Evolutionary conservation across 2,329 filamentous ascomycete genomes (phyloP).

Genomic region (Esteya vermicola): DNA sequence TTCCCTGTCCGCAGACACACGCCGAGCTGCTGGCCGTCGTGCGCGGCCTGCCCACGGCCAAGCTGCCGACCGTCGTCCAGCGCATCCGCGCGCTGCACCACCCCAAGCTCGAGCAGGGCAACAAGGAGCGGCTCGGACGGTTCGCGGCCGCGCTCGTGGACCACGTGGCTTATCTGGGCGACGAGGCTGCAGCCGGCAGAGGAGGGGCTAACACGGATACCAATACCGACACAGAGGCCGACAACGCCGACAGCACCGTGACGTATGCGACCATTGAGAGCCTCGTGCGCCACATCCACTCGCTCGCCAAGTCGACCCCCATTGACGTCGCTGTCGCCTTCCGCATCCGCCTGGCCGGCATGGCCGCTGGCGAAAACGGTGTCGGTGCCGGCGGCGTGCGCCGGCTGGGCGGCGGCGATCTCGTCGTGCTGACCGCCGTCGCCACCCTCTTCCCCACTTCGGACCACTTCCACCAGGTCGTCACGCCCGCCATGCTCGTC

Average conservation of each 20-base stretch:
- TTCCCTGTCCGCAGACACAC: constrained; percentile 68
- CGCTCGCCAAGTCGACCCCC: constrained; percentile 74
- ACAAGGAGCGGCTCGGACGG: constrained; percentile 65
- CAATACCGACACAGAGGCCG: background rate
- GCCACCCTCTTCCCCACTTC: constrained; percentile 83
- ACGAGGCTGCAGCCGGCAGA: constrained; percentile 17
- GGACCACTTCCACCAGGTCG: constrained; percentile 92
- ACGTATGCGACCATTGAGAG: constrained; percentile 36
- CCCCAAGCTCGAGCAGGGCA: constrained; percentile 67
- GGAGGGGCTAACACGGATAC: background rate
- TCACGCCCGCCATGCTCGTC: constrained; percentile 78
- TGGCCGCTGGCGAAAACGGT: constrained; percentile 20
- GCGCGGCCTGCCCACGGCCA: constrained; percentile 43
- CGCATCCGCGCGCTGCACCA: constrained; percentile 87
- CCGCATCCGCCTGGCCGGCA: constrained; percentile 53
- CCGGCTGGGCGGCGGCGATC: constrained; percentile 53
- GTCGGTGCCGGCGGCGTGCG: too few relatives aligned
- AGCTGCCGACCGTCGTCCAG: constrained; percentile 68
- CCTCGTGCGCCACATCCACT: constrained; percentile 81
- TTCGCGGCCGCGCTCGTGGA: constrained; percentile 56
- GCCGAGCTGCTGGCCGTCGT: constrained; percentile 58
- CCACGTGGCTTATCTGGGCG: constrained; percentile 37
- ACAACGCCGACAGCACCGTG: background rate
- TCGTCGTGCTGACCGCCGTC: constrained; percentile 72
- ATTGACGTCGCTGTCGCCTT: constrained; percentile 66